phyloP scores from a whole-genome alignment of 1,284 basidiomycete species.

The Apiotrichum gamsii region DNA sequence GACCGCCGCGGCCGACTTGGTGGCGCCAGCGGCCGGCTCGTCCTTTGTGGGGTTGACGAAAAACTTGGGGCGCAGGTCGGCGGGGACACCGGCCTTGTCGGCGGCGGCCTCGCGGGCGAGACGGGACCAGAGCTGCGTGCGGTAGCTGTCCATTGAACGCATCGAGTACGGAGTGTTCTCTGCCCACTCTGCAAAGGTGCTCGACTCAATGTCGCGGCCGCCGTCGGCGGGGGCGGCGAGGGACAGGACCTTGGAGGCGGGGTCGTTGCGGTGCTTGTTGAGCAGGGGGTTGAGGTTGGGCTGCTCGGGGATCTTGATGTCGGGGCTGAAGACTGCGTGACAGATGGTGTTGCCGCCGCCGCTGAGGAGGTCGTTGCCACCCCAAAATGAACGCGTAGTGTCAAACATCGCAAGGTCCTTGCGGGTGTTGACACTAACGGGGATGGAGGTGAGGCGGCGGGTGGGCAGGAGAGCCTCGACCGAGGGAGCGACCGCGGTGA shows the following conservation, averaged over 20 bases:
- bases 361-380: slow-evolving; percentile 48
- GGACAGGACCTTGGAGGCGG: slow-evolving; percentile 1
- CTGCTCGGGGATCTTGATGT: slow-evolving; percentile 45
- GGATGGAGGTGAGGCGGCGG: slow-evolving; percentile 1
- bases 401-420: slow-evolving; percentile 60
- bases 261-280: slow-evolving; percentile 48
- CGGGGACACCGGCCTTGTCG: slow-evolving; percentile 35
- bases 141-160: slow-evolving; percentile 71
- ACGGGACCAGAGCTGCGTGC: slow-evolving; percentile 80
- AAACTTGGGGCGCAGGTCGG: slow-evolving; percentile 45
- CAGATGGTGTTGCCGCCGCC: slow-evolving; percentile 72
- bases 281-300: slow-evolving; percentile 73
- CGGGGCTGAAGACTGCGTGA: slow-evolving; percentile 73
- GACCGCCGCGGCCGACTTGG: slow-evolving; percentile 10
- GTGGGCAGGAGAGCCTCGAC: not conserved
- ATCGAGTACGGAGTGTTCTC: slow-evolving; percentile 72
- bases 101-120: slow-evolving; percentile 55
- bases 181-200: slow-evolving; percentile 56
- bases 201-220: slow-evolving; percentile 51
- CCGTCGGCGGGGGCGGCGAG: slow-evolving; percentile 19
- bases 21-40: slow-evolving; percentile 5
- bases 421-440: slow-evolving; percentile 60
- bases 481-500: slow-evolving; percentile 2
- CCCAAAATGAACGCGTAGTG: slow-evolving; percentile 63
- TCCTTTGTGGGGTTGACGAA: slow-evolving; percentile 29